These are phyloP conservation scores for Ilyonectria robusta DNA, from an alignment of 2,329 filamentous ascomycete species.

Conservation along the genomic window DNA sequence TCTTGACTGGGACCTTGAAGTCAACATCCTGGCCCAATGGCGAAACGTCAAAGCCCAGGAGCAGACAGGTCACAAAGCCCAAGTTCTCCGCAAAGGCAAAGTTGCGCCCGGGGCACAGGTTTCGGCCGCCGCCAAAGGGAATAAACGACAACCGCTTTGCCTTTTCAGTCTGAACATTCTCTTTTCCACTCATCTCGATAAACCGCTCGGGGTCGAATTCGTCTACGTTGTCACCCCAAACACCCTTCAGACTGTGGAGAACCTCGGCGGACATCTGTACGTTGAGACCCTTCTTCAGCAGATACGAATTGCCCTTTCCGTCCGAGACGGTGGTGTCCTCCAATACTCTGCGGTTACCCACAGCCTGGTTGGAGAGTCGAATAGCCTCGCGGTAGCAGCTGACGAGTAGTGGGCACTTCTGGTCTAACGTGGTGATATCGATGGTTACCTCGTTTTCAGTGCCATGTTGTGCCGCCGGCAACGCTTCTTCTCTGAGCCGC, in stretches of 20 bases:
- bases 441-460: conserved; percentile 44
- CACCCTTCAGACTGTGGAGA: conserved; percentile 13
- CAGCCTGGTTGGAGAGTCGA: conserved; percentile 25
- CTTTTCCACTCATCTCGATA: conserved; percentile 23
- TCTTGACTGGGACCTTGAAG: background rate
- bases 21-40: background rate
- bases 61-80: conserved; percentile 28
- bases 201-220: conserved; percentile 33
- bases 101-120: conserved; percentile 32
- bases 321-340: conserved; percentile 34
- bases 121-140: conserved; percentile 33
- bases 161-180: conserved; percentile 22
- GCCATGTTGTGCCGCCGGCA: conserved; percentile 17
- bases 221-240: conserved; percentile 31
- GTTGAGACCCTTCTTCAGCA: conserved; percentile 35
- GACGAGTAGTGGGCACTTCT: conserved; percentile 54
- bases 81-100: conserved; percentile 39
- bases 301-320: conserved; percentile 30
- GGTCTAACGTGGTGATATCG: conserved; percentile 53
- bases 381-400: conserved; percentile 32
- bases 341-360: conserved; percentile 31
- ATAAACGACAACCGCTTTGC: conserved; percentile 22
- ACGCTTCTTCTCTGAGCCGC: conserved; percentile 51
- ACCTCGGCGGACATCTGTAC: conserved; percentile 29
- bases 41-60: conserved; percentile 31